Evolutionary conservation across 495 filamentous ascomycete species (phyloP).

Genomic region (Jackrogersella multiformis): DNA sequence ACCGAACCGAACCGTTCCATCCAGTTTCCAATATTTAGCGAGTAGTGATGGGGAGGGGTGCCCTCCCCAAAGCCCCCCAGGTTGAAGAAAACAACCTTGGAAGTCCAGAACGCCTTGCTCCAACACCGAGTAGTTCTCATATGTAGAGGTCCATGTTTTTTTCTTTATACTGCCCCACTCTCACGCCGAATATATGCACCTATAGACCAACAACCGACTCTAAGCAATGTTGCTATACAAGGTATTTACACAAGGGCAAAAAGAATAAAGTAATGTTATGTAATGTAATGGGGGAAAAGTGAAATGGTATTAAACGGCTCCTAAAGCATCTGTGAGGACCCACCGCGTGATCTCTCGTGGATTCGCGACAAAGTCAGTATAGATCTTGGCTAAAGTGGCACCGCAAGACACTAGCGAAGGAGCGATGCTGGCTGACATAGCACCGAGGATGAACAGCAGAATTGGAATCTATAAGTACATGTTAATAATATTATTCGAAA

Average conservation of each 20-base stretch:
- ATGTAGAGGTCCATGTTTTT: not conserved
- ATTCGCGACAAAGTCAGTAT: conserved; percentile 23
- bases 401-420: conserved; percentile 62
- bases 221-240: conserved; percentile 22
- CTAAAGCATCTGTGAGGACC: conserved; percentile 14
- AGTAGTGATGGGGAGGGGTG: not conserved
- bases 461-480: conserved; percentile 44
- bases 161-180: not conserved
- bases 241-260: conserved; percentile 31
- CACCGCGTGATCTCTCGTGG: conserved; percentile 27
- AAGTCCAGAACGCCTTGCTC: conserved; percentile 22
- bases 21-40: not conserved
- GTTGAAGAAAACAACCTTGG: too few relatives aligned
- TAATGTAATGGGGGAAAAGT: conserved; percentile 2
- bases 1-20: not conserved
- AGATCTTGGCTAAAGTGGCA: conserved; percentile 1
- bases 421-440: conserved; percentile 70
- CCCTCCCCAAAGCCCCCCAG: not conserved
- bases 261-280: conserved; percentile 35
- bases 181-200: conserved; percentile 6
- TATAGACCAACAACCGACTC: conserved; percentile 17
- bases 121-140: not conserved
- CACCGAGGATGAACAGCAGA: conserved; percentile 68
- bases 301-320: conserved; percentile 9
- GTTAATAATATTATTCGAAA: conserved; percentile 22